A percentile compares a stretch with the other conserved stretches of the same genome.
Conservation (phyloP, 2,329 filamentous ascomycete genomes). For the Xylaria sp. region DNA sequence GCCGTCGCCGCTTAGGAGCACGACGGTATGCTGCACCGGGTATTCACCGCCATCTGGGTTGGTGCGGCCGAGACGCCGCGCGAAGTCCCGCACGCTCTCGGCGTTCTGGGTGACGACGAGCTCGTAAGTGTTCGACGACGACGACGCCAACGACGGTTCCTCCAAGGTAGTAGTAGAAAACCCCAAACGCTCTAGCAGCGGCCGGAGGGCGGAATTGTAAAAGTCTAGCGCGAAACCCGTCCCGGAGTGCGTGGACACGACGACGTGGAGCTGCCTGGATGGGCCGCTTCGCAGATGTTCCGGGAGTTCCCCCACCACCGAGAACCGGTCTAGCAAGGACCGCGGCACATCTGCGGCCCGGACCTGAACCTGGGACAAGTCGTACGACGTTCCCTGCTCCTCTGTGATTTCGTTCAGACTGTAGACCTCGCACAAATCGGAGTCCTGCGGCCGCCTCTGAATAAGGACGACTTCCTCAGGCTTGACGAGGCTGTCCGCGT, state of each 20-base stretch:
- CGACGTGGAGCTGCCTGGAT: conserved; percentile 55
- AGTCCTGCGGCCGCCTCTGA: conserved; percentile 12
- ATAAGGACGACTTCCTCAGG: conserved; percentile 39
- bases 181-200: conserved; percentile 54
- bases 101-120: conserved; percentile 66
- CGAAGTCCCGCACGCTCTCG: conserved; percentile 67
- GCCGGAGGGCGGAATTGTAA: conserved; percentile 58
- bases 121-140: conserved; percentile 42
- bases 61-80: conserved; percentile 43
- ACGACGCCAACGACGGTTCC: conserved; percentile 5
- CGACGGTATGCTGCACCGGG: conserved; percentile 56
- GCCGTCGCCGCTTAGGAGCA: conserved; percentile 87
- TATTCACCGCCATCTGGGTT: conserved; percentile 26
- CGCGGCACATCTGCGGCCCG: conserved; percentile 40
- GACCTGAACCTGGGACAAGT: conserved; percentile 36
- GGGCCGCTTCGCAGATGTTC: conserved; percentile 35
- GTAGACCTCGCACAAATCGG: conserved; percentile 40
- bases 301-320: conserved; percentile 44
- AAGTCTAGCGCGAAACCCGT: conserved; percentile 58
- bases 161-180: conserved; percentile 33
- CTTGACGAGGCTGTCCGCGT: conserved; percentile 20
- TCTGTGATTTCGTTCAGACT: conserved; percentile 42
- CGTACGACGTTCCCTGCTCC: conserved; percentile 29
- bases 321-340: conserved; percentile 40
- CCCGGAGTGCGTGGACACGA: conserved; percentile 71